These are phyloP conservation scores for Monosporozyma unispora DNA, from an alignment of 805 yeast genomes.

Conservation along the genomic window DNA sequence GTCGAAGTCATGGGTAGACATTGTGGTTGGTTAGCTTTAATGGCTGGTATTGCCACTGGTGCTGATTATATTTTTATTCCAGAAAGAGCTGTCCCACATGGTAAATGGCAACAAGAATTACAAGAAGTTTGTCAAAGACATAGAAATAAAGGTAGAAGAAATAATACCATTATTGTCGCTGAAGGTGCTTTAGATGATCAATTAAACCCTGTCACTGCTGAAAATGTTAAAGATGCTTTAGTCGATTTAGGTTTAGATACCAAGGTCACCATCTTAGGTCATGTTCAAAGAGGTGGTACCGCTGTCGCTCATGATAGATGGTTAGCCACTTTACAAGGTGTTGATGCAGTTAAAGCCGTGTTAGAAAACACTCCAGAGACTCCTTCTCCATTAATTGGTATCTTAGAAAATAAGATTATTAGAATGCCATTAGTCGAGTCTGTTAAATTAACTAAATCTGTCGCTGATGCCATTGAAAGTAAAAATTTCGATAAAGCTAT, in stretches of 20 bases:
- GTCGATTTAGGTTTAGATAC: constrained; percentile 86
- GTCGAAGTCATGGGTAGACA: constrained; percentile 99
- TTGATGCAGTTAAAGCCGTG: constrained; percentile 92
- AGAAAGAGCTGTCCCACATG: constrained; percentile 74
- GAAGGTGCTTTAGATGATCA: constrained; percentile 91
- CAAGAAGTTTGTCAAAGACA: constrained; percentile 66
- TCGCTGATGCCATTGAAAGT: constrained; percentile 74
- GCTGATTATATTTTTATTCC: constrained; percentile 94
- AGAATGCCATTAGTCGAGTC: constrained; percentile 85
- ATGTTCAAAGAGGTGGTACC: constrained; percentile 97
- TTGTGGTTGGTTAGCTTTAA: constrained; percentile 97
- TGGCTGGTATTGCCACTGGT: constrained; percentile 95
- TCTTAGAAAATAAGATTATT: constrained; percentile 77
- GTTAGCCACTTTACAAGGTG: constrained; percentile 93
- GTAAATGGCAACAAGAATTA: constrained; percentile 75
- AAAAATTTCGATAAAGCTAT: constrained; percentile 84
- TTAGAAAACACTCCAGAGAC: constrained; percentile 79
- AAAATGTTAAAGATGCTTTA: constrained; percentile 72
- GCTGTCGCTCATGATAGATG: constrained; percentile 93
- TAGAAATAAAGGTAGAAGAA: constrained; percentile 80
- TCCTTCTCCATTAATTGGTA: constrained; percentile 92
- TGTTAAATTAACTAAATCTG: constrained; percentile 77
- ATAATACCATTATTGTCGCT: constrained; percentile 92
- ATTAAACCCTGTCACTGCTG: constrained; percentile 70
- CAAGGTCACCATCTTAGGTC: constrained; percentile 90